Evolutionary conservation across 805 yeast genomes (phyloP).

Genomic region (Teunomyces atbi): DNA sequence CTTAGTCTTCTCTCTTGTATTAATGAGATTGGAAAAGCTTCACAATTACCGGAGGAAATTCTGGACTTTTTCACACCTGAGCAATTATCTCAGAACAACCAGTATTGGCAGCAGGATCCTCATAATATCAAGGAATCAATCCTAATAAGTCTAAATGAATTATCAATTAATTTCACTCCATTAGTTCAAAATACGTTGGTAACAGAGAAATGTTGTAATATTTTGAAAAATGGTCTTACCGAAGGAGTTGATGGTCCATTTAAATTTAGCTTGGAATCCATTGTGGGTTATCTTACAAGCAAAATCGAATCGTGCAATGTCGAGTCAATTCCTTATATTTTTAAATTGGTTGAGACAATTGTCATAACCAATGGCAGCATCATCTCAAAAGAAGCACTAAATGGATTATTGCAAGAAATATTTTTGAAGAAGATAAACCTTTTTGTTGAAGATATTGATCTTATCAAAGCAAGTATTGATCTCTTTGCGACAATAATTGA

Average conservation of each 20-base stretch:
- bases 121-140: constrained; percentile 42
- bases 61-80: constrained; percentile 37
- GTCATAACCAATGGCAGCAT: constrained; percentile 35
- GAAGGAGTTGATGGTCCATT: constrained; percentile 70
- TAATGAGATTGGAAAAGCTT: constrained; percentile 68
- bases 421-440: constrained; percentile 34
- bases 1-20: constrained; percentile 61
- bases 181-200: constrained; percentile 46
- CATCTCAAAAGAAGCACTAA: constrained; percentile 30
- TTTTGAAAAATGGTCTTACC: constrained; percentile 61
- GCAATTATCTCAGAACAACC: constrained; percentile 24
- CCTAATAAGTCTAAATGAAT: constrained; percentile 38
- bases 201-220: constrained; percentile 61
- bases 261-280: constrained; percentile 41
- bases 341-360: constrained; percentile 45
- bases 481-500: constrained; percentile 51
- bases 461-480: constrained; percentile 50
- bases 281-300: constrained; percentile 29
- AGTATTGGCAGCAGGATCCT: constrained; percentile 53
- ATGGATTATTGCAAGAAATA: constrained; percentile 34
- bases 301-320: constrained; percentile 28
- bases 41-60: constrained; percentile 56
- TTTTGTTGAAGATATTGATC: constrained; percentile 57
- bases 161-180: constrained; percentile 38
- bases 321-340: constrained; percentile 43